phyloP scores from a whole-genome alignment of 2,329 filamentous ascomycete species.

The Exophiala sideris region DNA sequence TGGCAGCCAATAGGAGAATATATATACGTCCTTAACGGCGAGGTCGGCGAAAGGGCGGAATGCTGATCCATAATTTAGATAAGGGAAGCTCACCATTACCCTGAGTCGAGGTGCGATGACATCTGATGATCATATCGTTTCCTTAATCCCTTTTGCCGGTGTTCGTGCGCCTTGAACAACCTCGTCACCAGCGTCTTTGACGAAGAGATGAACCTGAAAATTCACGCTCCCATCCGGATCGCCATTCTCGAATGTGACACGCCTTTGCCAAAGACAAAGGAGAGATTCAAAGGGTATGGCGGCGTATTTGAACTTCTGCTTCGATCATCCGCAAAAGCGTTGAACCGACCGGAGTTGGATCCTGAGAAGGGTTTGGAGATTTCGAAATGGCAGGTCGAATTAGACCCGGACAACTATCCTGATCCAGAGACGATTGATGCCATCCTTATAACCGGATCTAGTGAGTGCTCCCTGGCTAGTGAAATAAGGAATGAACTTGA shows the following conservation, averaged over 20 bases:
- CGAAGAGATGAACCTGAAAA: constrained; percentile 18
- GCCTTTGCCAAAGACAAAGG: constrained; percentile 61
- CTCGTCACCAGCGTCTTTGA: too few species aligned
- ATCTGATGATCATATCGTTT: too few species aligned
- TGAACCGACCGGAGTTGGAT: constrained; percentile 37
- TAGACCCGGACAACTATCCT: constrained; percentile 65
- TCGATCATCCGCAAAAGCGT: constrained; percentile 49
- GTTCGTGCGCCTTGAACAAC: too few species aligned
- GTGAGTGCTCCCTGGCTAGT: constrained; percentile 38
- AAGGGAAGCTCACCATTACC: background rate
- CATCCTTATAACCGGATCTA: constrained; percentile 72
- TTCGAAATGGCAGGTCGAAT: constrained; percentile 68
- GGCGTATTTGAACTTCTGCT: constrained; percentile 66
- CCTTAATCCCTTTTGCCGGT: too few species aligned
- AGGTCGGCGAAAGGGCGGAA: background rate
- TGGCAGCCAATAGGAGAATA: too few species aligned
- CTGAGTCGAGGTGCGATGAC: too few species aligned
- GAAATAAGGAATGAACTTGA: background rate
- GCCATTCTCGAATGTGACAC: constrained; percentile 87
- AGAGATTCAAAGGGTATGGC: constrained; percentile 68
- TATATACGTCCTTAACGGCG: too few species aligned
- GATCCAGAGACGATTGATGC: constrained; percentile 72
- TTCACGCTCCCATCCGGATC: constrained; percentile 17
- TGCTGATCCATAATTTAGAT: background rate
- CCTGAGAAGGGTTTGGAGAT: constrained; percentile 52